Conservation (phyloP, 2,329 filamentous ascomycete genomes). For the Microsporum ferrugineum region DNA sequence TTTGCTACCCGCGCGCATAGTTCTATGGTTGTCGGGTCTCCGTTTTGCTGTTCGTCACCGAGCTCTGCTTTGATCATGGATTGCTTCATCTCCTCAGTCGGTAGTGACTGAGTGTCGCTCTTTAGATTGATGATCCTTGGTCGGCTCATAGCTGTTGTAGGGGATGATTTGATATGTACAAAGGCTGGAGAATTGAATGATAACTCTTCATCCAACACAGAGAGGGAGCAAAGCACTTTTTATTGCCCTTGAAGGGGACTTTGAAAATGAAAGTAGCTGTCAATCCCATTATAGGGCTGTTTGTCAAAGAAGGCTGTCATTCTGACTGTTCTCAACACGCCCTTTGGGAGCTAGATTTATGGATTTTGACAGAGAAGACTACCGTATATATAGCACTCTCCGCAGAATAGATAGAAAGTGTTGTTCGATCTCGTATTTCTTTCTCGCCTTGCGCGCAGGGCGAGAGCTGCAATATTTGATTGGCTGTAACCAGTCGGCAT, state of each 20-base stretch:
- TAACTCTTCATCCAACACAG: background rate
- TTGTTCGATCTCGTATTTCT: background rate
- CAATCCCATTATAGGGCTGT: background rate
- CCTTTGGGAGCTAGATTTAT: background rate
- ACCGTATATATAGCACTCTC: no score
- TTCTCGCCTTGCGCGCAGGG: background rate
- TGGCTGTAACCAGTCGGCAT: background rate
- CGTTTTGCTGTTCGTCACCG: conserved; percentile 16
- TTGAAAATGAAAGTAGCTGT: background rate
- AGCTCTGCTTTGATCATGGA: conserved; percentile 14
- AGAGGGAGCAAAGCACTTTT: background rate
- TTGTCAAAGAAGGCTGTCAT: background rate
- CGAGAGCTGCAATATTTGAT: background rate
- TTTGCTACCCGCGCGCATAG: conserved; percentile 15
- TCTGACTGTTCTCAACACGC: background rate
- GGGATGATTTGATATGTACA: background rate
- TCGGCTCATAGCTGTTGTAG: background rate
- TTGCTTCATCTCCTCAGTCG: conserved; percentile 18
- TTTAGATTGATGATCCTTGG: conserved; percentile 15
- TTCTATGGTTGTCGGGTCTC: conserved; percentile 14
- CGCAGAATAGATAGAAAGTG: no score
- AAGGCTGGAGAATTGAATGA: background rate
- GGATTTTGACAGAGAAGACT: background rate
- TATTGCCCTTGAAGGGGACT: background rate
- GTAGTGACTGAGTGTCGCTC: conserved; percentile 21